phyloP scores from a whole-genome alignment of 345 rosid genomes.

The Trapa incisa region DNA sequence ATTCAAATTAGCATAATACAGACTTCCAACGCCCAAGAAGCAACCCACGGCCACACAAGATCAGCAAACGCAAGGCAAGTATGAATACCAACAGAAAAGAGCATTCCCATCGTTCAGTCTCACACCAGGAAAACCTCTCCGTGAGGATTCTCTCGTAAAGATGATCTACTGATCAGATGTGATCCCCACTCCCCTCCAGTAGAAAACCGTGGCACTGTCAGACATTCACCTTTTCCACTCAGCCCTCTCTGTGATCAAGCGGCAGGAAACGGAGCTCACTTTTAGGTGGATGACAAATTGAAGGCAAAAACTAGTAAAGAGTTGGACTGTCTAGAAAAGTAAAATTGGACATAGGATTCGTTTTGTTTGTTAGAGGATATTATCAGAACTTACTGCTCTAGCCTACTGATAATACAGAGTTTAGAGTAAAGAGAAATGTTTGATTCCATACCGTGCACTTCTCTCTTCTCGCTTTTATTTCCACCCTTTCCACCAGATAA shows the following conservation, averaged over 20 bases:
- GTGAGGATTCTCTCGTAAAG: background rate
- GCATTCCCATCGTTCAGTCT: background rate
- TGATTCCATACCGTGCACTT: constrained; percentile 43
- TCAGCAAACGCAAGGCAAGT: background rate
- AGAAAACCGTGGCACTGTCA: background rate
- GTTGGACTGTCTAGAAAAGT: background rate
- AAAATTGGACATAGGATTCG: background rate
- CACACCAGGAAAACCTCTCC: background rate
- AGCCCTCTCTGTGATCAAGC: constrained; percentile 7
- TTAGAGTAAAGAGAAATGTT: background rate
- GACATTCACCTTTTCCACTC: constrained; percentile 13
- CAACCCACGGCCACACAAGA: background rate
- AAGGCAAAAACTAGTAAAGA: background rate
- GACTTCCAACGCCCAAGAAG: background rate
- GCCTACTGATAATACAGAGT: background rate
- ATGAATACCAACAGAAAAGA: background rate
- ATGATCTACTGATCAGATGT: background rate
- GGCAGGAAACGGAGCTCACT: background rate
- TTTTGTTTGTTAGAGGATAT: background rate
- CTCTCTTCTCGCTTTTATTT: constrained; percentile 52
- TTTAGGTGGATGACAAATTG: background rate
- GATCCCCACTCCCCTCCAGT: background rate
- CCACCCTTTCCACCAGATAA: constrained; percentile 42
- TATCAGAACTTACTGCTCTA: background rate
- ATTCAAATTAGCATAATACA: background rate